These are phyloP conservation scores for Cladophialophora bantiana DNA, from an alignment of 2,329 filamentous ascomycete genomes.

Conservation along the genomic window DNA sequence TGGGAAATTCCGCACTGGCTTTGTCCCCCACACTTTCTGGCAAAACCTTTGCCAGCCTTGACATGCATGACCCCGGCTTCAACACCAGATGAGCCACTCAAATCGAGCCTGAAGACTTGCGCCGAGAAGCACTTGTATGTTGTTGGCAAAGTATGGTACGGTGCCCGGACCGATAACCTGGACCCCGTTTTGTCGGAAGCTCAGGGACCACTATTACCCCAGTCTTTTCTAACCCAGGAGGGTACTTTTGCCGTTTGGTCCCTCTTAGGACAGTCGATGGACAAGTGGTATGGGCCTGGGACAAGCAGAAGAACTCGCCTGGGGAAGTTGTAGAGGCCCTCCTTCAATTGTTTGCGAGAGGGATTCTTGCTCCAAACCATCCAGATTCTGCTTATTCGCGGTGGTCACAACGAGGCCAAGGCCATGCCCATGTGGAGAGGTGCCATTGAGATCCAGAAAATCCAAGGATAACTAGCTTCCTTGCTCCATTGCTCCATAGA, in stretches of 20 bases:
- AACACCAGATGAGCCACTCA: neutral
- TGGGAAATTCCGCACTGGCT: neutral
- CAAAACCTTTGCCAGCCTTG: neutral
- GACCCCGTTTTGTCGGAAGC: neutral
- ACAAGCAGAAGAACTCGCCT: neutral
- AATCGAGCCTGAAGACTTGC: neutral
- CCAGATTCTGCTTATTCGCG: neutral
- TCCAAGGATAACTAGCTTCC: neutral
- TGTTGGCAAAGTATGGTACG: neutral
- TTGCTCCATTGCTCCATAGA: neutral
- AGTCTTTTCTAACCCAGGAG: neutral
- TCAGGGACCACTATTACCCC: neutral
- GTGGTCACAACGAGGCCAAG: neutral
- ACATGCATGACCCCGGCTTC: neutral
- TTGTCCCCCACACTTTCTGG: neutral
- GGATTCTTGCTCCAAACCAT: neutral
- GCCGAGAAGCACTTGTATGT: neutral
- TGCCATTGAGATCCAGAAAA: neutral
- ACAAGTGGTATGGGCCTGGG: neutral
- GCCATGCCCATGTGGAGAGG: neutral
- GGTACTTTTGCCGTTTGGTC: neutral
- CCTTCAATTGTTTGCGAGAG: neutral
- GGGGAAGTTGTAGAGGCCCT: neutral
- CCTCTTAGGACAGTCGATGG: neutral
- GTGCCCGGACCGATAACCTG: conserved; percentile 1